Conservation (phyloP, 768 basidiomycete genomes). For the Leccinum variicolor region DNA sequence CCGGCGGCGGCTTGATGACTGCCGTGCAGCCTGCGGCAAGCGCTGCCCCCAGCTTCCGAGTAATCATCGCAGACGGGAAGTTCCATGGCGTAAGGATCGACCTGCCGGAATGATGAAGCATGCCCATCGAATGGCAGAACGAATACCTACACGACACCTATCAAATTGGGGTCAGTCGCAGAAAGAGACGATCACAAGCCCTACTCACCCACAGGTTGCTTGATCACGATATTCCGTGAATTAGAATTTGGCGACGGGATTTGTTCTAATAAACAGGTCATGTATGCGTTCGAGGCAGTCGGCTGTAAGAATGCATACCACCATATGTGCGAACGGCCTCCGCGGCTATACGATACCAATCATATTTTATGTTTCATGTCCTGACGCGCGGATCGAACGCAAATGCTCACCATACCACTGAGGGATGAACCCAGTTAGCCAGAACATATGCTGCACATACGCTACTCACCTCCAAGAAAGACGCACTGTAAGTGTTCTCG, state of each 20-base stretch:
- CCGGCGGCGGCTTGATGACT: conserved; percentile 92
- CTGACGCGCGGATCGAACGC: neutral
- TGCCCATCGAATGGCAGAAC: neutral
- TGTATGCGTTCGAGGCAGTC: neutral
- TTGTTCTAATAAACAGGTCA: conserved; percentile 49
- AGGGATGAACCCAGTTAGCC: conserved; percentile 2
- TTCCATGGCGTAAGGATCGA: conserved; percentile 87
- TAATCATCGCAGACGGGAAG: conserved; percentile 94
- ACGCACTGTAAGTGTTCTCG: conserved; percentile 82
- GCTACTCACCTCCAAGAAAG: conserved; percentile 69
- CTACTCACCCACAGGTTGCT: conserved; percentile 80
- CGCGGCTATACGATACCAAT: conserved; percentile 53
- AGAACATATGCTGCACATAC: neutral
- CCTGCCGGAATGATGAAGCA: conserved; percentile 34
- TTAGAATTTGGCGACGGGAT: conserved; percentile 73
- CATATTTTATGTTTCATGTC: neutral
- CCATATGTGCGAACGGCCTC: conserved; percentile 93
- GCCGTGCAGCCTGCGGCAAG: conserved; percentile 96
- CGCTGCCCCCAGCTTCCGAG: conserved; percentile 84
- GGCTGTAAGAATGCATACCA: conserved; percentile 40
- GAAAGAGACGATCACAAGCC: conserved; percentile 35
- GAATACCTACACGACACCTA: conserved; percentile 47
- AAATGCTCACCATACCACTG: conserved; percentile 74
- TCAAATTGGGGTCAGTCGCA: neutral
- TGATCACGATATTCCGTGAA: conserved; percentile 83